phyloP scores from a whole-genome alignment of 2,329 filamentous ascomycete species.

The Conoideocrella luteorostrata region DNA sequence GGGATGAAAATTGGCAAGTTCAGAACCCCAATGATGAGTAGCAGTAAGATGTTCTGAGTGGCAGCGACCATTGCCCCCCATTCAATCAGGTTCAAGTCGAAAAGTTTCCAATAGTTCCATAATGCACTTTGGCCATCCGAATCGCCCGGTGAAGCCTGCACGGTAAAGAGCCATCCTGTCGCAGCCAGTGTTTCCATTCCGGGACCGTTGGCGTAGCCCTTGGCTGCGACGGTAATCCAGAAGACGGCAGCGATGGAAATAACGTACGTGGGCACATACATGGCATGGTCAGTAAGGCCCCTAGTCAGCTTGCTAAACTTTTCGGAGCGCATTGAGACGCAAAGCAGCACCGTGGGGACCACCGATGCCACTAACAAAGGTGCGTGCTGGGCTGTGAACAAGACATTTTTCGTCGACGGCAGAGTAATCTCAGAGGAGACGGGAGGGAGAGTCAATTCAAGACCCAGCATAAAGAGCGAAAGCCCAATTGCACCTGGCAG shows the following conservation, averaged over 20 bases:
- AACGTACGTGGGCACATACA: background rate
- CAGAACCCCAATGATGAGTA: background rate
- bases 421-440: background rate
- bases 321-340: conserved; percentile 1
- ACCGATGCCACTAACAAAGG: background rate
- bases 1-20: conserved; percentile 1
- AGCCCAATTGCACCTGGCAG: background rate
- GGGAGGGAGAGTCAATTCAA: background rate
- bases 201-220: background rate
- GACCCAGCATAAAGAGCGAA: background rate
- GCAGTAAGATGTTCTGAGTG: background rate
- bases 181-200: background rate
- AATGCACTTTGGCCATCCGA: background rate
- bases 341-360: background rate
- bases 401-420: background rate
- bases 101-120: background rate
- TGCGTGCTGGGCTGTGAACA: background rate
- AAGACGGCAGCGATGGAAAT: background rate
- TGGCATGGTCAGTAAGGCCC: background rate
- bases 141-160: background rate
- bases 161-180: background rate
- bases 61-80: background rate
- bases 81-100: background rate
- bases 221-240: background rate
- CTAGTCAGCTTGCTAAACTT: background rate